These are phyloP conservation scores for Wakefieldia striispora DNA, from an alignment of 768 basidiomycete genomes.

Conservation along the genomic window DNA sequence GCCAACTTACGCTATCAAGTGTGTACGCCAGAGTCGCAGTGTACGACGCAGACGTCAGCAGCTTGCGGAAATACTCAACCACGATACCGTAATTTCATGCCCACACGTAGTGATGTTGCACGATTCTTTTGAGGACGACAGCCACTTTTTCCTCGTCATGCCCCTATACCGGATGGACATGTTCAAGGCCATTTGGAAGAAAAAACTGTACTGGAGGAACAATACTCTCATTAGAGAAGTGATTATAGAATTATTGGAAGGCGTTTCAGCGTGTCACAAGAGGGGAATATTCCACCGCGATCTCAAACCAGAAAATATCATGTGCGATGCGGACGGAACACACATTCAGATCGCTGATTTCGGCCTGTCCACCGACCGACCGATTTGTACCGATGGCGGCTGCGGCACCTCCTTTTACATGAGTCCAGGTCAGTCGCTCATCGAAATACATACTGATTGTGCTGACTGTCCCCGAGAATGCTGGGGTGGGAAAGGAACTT, in stretches of 20 bases:
- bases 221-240: slow-evolving; percentile 57
- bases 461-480: slow-evolving; percentile 44
- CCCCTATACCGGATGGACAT: slow-evolving; percentile 63
- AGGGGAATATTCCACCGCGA: slow-evolving; percentile 76
- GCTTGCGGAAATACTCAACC: slow-evolving; percentile 61
- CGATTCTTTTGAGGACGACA: slow-evolving; percentile 55
- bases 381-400: slow-evolving; percentile 45
- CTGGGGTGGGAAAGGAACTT: slow-evolving; percentile 40
- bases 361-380: slow-evolving; percentile 55
- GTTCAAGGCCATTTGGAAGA: slow-evolving; percentile 53
- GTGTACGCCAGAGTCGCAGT: slow-evolving; percentile 49
- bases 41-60: slow-evolving; percentile 59
- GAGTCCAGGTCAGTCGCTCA: slow-evolving; percentile 54
- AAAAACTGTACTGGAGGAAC: slow-evolving; percentile 50
- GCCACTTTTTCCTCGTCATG: slow-evolving; percentile 63
- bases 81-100: slow-evolving; percentile 47
- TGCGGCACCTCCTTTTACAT: slow-evolving; percentile 63
- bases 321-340: slow-evolving; percentile 53
- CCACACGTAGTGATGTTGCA: slow-evolving; percentile 67
- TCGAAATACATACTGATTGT: neutral
- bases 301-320: slow-evolving; percentile 78
- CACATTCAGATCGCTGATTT: slow-evolving; percentile 69
- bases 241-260: slow-evolving; percentile 76
- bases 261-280: slow-evolving; percentile 68
- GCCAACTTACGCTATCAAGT: slow-evolving; percentile 66